Evolutionary conservation across 228 moss, liverwort and hornwort genomes (phyloP), one percentile per base, ranked within the genome.

Genomic region (Sphagnum magellanicum): DNA sequence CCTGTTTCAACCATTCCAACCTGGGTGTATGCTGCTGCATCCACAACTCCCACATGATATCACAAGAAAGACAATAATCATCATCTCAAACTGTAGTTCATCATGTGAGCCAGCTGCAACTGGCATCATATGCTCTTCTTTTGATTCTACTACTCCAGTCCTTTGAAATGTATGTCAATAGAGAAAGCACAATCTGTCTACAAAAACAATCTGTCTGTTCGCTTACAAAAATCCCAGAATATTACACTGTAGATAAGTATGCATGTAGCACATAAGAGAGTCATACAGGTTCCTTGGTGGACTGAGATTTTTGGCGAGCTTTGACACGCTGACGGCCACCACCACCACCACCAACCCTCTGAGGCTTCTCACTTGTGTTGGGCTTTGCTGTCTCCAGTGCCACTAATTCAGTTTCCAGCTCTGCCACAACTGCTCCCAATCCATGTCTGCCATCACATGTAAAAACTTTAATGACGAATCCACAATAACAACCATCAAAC

Each of bases 1-100:
- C 91, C 74, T 94, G 90, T 84, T 90, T 94, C 67, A 94, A 75
- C 94, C 94, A 94, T 82, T 90, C 91, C 88, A 94, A 78, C 74
- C 86, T 91, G 49, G 84, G 79, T 69, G 75, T 61, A 68, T 66
- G 79, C 67, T 88, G 73, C 94, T 94, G 91, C 84, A 81, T 77
- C 67, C 71, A 78, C 68, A 83, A 82, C 59, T 78, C 77, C 79
- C 76, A 91, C 72, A 75, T 79, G 66, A 60, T 68, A 81, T 84
- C 72, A 81, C 73, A 82, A 81, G 58, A 63, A 52, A 65, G 71
- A 77, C 67, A 77, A 76, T 47, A 68, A 67, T 78, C 53, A 80
- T 70, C 72, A 87, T 66, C 71, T 77, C 69, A 72, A 62, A 70
- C 66, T 78, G 53, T 69, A 68, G 75, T 65, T 75, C 74, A 73